Conservation (phyloP, 2,329 filamentous ascomycete genomes). For the Orbilia javanica region DNA sequence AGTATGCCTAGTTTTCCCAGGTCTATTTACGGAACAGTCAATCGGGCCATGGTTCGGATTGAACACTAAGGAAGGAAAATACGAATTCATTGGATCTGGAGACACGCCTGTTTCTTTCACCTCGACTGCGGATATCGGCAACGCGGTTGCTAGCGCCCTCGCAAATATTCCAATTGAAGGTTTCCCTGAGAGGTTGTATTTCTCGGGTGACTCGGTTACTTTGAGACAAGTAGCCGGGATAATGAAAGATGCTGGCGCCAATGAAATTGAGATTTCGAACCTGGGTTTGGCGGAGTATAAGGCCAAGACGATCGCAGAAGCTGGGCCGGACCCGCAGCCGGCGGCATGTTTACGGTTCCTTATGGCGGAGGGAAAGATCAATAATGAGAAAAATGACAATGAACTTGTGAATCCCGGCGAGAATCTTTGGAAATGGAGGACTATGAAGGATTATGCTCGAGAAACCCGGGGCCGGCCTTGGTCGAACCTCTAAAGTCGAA, state of each 20-base stretch:
- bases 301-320: conserved; percentile 57
- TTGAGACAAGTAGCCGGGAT: conserved; percentile 61
- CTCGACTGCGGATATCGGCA: conserved; percentile 63
- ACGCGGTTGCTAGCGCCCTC: conserved; percentile 62
- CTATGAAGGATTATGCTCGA: conserved; percentile 61
- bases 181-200: conserved; percentile 62
- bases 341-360: conserved; percentile 63
- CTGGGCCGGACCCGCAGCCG: conserved; percentile 61
- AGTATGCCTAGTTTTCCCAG: conserved; percentile 63
- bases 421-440: conserved; percentile 63
- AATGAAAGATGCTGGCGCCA: conserved; percentile 61
- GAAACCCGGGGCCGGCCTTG: conserved; percentile 62
- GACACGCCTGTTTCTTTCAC: conserved; percentile 63
- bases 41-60: conserved; percentile 65
- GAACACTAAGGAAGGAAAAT: conserved; percentile 62
- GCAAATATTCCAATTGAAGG: conserved; percentile 57
- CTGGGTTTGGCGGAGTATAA: conserved; percentile 62
- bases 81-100: conserved; percentile 63
- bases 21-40: conserved; percentile 64
- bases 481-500: conserved; percentile 39
- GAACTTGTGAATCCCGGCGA: conserved; percentile 63
- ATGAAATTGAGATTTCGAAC: conserved; percentile 60
- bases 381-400: conserved; percentile 62
- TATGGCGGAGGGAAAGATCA: conserved; percentile 64
- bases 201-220: conserved; percentile 62